phyloP scores from a whole-genome alignment of 768 basidiomycete genomes.

The Kwoniella botswanensis region DNA sequence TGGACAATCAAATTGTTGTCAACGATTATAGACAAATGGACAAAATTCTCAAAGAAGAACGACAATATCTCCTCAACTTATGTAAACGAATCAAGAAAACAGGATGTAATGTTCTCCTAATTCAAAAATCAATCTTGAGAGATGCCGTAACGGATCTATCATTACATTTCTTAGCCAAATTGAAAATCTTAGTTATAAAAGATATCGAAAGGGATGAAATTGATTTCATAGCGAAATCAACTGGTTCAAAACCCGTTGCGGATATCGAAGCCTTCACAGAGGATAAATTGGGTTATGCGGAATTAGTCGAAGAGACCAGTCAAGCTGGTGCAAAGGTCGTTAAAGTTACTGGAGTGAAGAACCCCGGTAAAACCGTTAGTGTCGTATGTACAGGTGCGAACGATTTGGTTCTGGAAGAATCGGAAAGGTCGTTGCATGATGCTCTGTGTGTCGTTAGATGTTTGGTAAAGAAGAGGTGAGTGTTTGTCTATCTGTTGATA shows the following conservation, averaged over 20 bases:
- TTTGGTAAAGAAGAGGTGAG: constrained; percentile 95
- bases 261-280: constrained; percentile 98
- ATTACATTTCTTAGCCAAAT: constrained; percentile 93
- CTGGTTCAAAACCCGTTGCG: constrained; percentile 93
- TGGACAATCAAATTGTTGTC: constrained; percentile 99
- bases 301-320: constrained; percentile 87
- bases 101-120: constrained; percentile 98
- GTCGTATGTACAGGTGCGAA: constrained; percentile 95
- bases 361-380: constrained; percentile 90
- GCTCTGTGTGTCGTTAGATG: constrained; percentile 98
- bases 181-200: constrained; percentile 94
- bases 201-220: constrained; percentile 99
- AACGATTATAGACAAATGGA: constrained; percentile 99
- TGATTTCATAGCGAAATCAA: constrained; percentile 90
- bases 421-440: constrained; percentile 95
- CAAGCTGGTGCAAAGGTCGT: constrained; percentile 83
- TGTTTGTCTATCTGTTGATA: not conserved
- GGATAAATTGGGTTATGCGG: constrained; percentile 96
- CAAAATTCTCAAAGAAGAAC: constrained; percentile 98
- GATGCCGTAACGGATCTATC: constrained; percentile 99
- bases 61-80: constrained; percentile 94
- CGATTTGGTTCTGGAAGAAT: constrained; percentile 91
- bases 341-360: constrained; percentile 91
- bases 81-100: constrained; percentile 99
- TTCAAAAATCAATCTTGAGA: constrained; percentile 98